Conservation (phyloP, 306 rosid genomes). For the Rosa multiflora region DNA sequence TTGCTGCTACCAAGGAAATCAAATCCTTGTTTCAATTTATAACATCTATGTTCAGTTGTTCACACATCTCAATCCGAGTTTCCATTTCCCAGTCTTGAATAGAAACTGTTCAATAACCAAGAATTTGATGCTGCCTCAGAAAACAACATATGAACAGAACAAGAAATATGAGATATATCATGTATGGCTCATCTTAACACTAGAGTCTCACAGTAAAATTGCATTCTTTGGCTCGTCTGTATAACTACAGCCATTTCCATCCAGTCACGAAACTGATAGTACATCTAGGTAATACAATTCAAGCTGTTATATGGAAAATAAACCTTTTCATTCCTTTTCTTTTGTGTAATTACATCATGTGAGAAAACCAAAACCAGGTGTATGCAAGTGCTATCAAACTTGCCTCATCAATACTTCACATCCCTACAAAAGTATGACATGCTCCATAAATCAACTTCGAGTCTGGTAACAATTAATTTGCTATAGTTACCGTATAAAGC, state of each 20-base stretch:
- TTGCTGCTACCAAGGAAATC: neutral
- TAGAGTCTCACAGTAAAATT: neutral
- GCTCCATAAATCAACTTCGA: neutral
- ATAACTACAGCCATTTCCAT: neutral
- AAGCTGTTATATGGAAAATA: neutral
- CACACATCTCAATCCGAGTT: neutral
- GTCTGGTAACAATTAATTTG: neutral
- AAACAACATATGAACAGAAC: neutral
- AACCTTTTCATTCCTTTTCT: neutral
- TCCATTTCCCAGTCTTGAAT: neutral
- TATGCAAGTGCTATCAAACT: neutral
- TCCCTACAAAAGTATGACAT: neutral
- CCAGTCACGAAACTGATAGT: neutral
- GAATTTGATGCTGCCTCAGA: neutral
- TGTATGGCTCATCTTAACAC: neutral
- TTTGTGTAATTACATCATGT: conserved; percentile 10
- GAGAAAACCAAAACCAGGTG: neutral
- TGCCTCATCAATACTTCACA: neutral
- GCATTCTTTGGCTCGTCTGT: neutral
- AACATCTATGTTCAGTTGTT: neutral
- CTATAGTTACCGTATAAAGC: neutral
- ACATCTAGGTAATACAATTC: neutral
- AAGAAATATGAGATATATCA: neutral
- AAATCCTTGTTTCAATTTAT: neutral
- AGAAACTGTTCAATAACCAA: neutral